Base-by-base conservation (phyloP, 2,329 filamentous ascomycete genomes). In the Monilinia laxa region DNA sequence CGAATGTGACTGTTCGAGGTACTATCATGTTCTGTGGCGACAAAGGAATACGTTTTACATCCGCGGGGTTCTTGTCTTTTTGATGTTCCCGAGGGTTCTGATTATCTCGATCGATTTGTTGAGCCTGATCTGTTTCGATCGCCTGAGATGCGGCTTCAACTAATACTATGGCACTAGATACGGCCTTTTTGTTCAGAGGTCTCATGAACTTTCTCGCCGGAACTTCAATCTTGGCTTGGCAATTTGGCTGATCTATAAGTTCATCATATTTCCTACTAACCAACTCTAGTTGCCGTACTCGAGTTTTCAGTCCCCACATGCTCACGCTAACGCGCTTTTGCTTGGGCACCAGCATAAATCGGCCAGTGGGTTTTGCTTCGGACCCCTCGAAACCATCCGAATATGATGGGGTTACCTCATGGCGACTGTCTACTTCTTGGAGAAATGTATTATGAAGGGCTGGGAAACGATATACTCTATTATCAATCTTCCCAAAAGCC, bases 321-420 rank as follows among this genome's bases (percentile, higher is more conserved):
- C n/a, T 55, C 6, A 38, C 12, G 23, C 56, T 40, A 18, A 25
- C 20, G 20, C 56, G 38, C 25, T 62, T 63, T 31, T 40, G n/a
- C 23, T 62, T 62, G 42, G 51, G 53, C 14, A 68, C n/a, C 20
- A 66, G 68, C 73, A 75, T 75, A 35, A 54, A 64, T 31, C 56
- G 49, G 3, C 72, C 73, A n/a, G 67, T 74, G 4, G 71, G 70
- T 16, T 66, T 35, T 20, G 68, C 70, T 65, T 75, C 74, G 23
- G 67, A 65, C 11, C 71, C 73, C 45, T 71, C 68, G 64, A 75
- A 75, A 0, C 74, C 74, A 62, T 75, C 74, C 1, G 70, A 72
- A 38, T 69, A 71, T 11, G 65, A 68, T 40, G 57, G 57, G 58
- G 14, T 25, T 23, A 52, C 4, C 9, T 51, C 31, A 51, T 6